A percentile compares a stretch with the other conserved stretches of the same genome.
These are phyloP conservation scores for Phialophora macrospora DNA, from an alignment of 2,329 filamentous ascomycete species.

Conservation along the genomic window DNA sequence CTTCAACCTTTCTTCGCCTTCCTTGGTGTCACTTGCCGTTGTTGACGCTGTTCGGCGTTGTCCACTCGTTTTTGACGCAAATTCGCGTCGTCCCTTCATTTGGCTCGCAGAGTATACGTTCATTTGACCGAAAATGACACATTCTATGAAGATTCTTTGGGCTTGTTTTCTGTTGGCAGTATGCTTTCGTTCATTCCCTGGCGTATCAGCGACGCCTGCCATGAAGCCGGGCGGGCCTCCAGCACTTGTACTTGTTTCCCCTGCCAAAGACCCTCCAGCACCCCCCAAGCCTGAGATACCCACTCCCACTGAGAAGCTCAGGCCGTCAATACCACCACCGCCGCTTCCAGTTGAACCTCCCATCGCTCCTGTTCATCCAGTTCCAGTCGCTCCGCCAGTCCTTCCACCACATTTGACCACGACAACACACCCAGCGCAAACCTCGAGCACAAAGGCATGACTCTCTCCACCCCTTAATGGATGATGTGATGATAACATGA, in stretches of 20 bases:
- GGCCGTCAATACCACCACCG: neutral
- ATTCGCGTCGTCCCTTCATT: conserved; percentile 15
- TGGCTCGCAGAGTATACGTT: neutral
- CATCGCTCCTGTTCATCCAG: neutral
- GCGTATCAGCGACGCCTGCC: neutral
- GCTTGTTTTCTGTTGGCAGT: conserved; percentile 5
- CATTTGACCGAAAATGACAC: conserved; percentile 6
- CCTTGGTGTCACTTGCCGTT: neutral
- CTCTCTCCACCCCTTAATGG: neutral
- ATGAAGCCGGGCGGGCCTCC: neutral
- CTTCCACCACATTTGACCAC: neutral
- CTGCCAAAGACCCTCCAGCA: too few species aligned
- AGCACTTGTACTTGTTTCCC: neutral
- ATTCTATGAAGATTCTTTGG: neutral
- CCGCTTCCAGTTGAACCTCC: neutral
- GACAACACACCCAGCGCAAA: neutral
- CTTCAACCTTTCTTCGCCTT: neutral
- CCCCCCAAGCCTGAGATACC: too few species aligned
- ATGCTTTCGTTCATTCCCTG: conserved; percentile 1
- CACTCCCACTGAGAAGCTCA: too few species aligned
- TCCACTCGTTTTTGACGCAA: conserved; percentile 22
- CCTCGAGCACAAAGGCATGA: neutral
- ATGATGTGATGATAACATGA: neutral
- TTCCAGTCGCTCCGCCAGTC: too few species aligned
- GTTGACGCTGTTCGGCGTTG: conserved; percentile 22